Evolutionary conservation across 768 basidiomycete genomes (phyloP), one percentile per base, ranked within the genome.

Genomic region (Cytidiella melzeri): DNA sequence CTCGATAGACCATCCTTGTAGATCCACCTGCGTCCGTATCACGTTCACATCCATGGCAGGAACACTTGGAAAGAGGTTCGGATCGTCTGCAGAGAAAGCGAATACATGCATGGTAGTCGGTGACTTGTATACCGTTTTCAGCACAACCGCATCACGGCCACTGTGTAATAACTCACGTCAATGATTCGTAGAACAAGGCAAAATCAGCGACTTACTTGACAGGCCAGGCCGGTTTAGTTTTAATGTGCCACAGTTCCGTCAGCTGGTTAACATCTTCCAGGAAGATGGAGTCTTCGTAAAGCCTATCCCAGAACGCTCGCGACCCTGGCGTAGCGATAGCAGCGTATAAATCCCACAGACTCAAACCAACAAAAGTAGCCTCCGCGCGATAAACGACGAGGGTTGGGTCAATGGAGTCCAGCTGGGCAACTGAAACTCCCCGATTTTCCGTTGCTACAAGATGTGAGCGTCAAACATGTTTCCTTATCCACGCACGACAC

Each of bases 1-100:
- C 66, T 98, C 95, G 57, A 99, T 92, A 1, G 95, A 90, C 90
- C 94, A 98, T 41, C 95, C 96, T 69, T 92, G 93, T n/a, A 99
- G 73, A 63, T 96, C 93, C n/a, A 95, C 84, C 64, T 98, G 94
- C 0, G 90, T 91, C 5, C 94, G 86, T 53, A 96, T 95, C 43
- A 87, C 77, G 56, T 79, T 86, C 0, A 87, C 82, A 43, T 88
- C 90, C 1, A 68, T 71, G 10, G 72, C 72, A 41, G 77, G 90
- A 54, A 80, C 77, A 53, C 73, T 76, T 0, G 91, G 85, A 66
- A 97, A 96, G 12, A 96, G 74, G 48, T 87, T 81, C 45, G 79
- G 79, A 56, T 97, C 92, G 55, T 97, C 92, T 0, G 84, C 88
- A 3, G 94, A 96, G 67, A 96, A 96, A 1, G 87, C 83, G 65